Evolutionary conservation across 2,329 filamentous ascomycete species (phyloP), one percentile per base, ranked within the genome.

Genomic region (Colletotrichum incanum): DNA sequence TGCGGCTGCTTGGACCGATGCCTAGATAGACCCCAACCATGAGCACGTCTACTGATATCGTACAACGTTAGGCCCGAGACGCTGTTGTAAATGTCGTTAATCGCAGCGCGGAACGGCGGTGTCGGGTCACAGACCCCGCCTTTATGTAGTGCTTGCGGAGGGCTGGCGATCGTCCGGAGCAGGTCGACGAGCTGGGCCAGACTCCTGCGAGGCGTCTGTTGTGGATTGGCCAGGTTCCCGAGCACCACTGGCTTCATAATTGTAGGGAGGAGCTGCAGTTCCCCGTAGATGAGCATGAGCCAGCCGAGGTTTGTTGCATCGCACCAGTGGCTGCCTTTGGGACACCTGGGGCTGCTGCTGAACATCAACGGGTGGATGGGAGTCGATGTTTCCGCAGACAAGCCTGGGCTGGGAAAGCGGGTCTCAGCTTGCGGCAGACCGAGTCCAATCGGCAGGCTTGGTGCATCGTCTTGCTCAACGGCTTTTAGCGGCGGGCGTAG

Each of bases 241-340:
- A 81, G 64, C 0, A 76, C 74, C 12, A 77, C 60, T 0, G 79
- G 78, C 1, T 80, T 79, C 76, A 87, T 76, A 5, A 87, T 79
- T 6, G 80, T 81, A 3, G 82, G 78, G 2, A 88, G 75, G 1
- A 88, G 77, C 52, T 82, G 81, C 64, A 88, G 79, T 73, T 88
- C 85, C 62, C 85, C 84, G 65, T 85, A 86, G 0, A 84, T 79
- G n/a, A 88, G 80, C 84, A 89, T 86, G 43, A 88, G 75, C 86
- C 86, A 89, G 3, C 87, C 87, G 0, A 89, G 79, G 65, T 87
- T 88, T 0, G 83, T 83, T 0, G 87, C 86, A 73, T 89, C 88
- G 66, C 87, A 89, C 75, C 80, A 79, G 65, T 85, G 86, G 65
- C 83, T 86, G 0, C 86, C 85, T 68, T 82, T 86, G 20, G 86